These are phyloP conservation scores for Leccinum variicolor DNA, from an alignment of 768 basidiomycete species.

Conservation along the genomic window DNA sequence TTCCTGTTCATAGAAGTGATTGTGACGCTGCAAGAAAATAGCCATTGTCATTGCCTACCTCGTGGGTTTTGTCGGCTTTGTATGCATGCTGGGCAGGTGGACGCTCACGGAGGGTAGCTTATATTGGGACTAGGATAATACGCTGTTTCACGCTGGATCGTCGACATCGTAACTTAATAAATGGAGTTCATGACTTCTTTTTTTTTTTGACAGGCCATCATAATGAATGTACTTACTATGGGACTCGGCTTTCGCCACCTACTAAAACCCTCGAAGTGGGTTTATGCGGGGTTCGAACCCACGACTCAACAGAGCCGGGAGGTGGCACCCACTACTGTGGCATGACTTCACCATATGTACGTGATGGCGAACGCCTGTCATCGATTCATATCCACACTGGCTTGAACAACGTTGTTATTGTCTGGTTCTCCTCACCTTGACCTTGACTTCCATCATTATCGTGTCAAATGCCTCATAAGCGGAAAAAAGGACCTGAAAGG, in stretches of 20 bases:
- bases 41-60: constrained; percentile 56
- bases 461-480: constrained; percentile 62
- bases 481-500: constrained; percentile 50
- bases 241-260: too few species aligned
- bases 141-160: constrained; percentile 11
- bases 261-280: too few species aligned
- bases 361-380: background rate
- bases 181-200: too few species aligned
- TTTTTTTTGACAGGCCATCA: too few species aligned
- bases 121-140: constrained; percentile 38
- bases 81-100: constrained; percentile 51
- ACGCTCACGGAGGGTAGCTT: constrained; percentile 37
- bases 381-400: background rate
- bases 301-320: too few species aligned
- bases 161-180: background rate
- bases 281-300: too few species aligned
- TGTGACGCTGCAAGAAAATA: constrained; percentile 27
- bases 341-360: background rate
- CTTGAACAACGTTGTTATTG: constrained; percentile 14
- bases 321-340: too few species aligned
- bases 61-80: constrained; percentile 57
- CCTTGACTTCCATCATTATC: constrained; percentile 18
- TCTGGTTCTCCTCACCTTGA: background rate
- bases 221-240: too few species aligned
- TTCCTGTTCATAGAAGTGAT: constrained; percentile 8